Base-by-base conservation (phyloP, 345 rosid species). In the Schrenkiella parvula region DNA sequence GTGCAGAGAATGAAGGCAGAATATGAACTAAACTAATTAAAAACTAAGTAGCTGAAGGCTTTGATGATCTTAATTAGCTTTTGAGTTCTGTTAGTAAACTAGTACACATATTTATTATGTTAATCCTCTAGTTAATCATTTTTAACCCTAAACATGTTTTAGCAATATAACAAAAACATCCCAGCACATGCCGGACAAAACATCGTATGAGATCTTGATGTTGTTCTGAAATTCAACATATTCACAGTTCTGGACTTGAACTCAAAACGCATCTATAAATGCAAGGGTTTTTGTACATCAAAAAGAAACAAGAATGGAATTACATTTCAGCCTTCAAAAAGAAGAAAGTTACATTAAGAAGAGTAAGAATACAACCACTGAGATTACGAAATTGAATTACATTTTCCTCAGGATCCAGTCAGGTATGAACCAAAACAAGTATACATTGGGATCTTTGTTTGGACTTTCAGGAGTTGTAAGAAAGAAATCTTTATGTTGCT, bases 401-500 rank as follows among this genome's bases (percentile, higher is more conserved):
- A 65, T 25, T 52, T 46, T 66, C 44, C 23, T 46, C n/a, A 3
- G 2, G 51, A 58, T 7, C 15, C 63, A 41, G 42, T 66, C 72
- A 56, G 51, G 72, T 65, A 74, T 52, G 41, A 60, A 74, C 73
- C 19, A 67, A 2, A 5, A 48, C 37, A 41, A 38, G 53, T 54
- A 32, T 54, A 54, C 76, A 47, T 1, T 64, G 25, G 50, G 18
- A 17, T 72, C 43, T 72, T 11, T n/a, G 32, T 31, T 54, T 54
- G 8, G 26, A 35, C 42, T 53, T 43, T 54, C 56, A 55, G 22
- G 29, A 41, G 10, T 9, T 19, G 28, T 58, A 28, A 26, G 60
- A 59, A 63, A 41, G 55, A 63, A 63, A 72, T 53, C 70, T 82
- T 85, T 66, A 71, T 56, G 56, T 84, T 83, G 55, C 65, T 79